Base-by-base conservation (phyloP, 345 rosid species). In the Citrus unshiu region DNA sequence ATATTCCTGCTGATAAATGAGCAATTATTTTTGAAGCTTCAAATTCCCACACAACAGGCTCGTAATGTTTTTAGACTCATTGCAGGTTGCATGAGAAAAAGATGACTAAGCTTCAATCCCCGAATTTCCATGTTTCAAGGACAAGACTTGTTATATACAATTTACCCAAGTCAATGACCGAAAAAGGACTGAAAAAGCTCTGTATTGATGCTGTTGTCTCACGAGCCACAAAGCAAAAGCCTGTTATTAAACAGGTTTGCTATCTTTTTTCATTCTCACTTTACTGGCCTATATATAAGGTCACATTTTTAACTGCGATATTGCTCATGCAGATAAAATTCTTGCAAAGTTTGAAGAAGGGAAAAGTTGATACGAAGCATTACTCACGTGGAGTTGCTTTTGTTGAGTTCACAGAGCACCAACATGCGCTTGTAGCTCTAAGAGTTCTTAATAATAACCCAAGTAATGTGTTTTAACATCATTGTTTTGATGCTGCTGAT, bases 381-480 rank as follows among this genome's bases (percentile, higher is more conserved):
- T 84, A 90, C 70, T 93, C 96, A 12, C 95, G 95, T 39, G 93
- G 97, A 79, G 95, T 94, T 71, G 99, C 99, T 19, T 94, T 96
- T 81, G 84, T 94, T 2, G 93, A 96, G 86, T 94, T 96, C 74
- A 80, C 88, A 0, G 95, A 91, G 83, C 97, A 90, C 80, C 87
- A 94, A 72, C 99, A 96, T 74, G 97, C 98, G 43, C 95, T 93
- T 64, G 98, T 93, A 71, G 98, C 98, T 78, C 82, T 94, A 70
- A 89, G 98, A 86, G 97, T 96, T 81, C 93, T 91, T 78, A 96
- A 96, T 79, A 96, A 96, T 72, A 90, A 94, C 83, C 99, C 98
- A 18, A 93, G 96, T 93, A 91, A 76, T 27, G 9, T 18, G 14
- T 64, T 51, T 40, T 22, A 49, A 21, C 59, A 75, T 9, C 5